Evolutionary conservation across 139 green algal species (phyloP).

Genomic region (Monoraphidium neglectum): DNA sequence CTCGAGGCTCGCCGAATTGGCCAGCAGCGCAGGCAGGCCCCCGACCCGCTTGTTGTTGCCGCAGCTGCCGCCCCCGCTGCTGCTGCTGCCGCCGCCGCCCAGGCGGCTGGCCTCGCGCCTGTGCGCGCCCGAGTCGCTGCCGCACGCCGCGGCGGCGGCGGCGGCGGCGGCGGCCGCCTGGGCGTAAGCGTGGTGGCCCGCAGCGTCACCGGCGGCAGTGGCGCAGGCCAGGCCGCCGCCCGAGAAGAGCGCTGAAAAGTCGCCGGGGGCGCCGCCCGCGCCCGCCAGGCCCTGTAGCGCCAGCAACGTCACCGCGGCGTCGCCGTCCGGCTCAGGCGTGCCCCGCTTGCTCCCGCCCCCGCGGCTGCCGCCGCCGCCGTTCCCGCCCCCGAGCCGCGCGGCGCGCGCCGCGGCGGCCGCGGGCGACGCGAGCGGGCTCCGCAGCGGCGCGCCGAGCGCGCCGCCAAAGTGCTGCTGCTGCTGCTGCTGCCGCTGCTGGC

Average conservation of each 20-base stretch:
- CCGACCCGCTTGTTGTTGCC: conserved; percentile 1
- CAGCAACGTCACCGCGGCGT: neutral
- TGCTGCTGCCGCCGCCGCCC: neutral
- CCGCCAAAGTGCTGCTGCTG: neutral
- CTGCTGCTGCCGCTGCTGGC: conserved; percentile 3
- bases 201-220: too few species aligned
- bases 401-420: neutral
- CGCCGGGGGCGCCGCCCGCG: too few species aligned
- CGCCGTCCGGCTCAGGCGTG: conserved; percentile 31
- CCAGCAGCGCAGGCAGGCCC: neutral
- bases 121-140: too few species aligned
- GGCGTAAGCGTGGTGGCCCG: too few species aligned
- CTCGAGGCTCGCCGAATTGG: conserved; percentile 1
- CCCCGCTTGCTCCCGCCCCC: conserved; percentile 11
- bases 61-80: neutral
- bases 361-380: conserved; percentile 8
- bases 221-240: neutral
- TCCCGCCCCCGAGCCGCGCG: neutral
- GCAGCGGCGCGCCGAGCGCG: neutral
- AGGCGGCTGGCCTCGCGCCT: too few species aligned
- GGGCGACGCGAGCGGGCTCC: neutral
- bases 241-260: neutral
- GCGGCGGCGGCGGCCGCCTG: too few species aligned
- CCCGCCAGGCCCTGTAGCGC: neutral
- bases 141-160: too few species aligned